Conservation (phyloP, 352 stramenopile genomes). For the Thalassiosira hispida region DNA sequence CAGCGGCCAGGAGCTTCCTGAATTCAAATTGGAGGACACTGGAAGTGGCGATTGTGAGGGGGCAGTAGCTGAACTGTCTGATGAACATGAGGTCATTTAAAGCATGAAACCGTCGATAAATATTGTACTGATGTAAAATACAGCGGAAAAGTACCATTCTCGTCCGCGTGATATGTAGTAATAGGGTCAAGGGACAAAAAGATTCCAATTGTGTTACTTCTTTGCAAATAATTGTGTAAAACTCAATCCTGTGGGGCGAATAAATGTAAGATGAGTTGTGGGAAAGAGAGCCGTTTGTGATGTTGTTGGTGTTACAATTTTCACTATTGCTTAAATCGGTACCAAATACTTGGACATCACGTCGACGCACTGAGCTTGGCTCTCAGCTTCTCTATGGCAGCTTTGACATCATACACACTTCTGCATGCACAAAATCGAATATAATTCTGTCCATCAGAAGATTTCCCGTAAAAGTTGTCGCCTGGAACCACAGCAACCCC, state of each 20-base stretch:
- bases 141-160: too few species aligned
- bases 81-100: conserved; percentile 14
- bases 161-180: too few species aligned
- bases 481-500: conserved; percentile 75
- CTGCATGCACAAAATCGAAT: conserved; percentile 74
- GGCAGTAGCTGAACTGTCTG: not conserved
- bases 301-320: too few species aligned
- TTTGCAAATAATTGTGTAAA: too few species aligned
- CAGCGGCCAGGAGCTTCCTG: conserved; percentile 9
- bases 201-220: too few species aligned
- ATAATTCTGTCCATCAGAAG: conserved; percentile 43
- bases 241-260: too few species aligned
- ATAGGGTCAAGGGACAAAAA: too few species aligned
- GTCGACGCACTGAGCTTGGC: conserved; percentile 12
- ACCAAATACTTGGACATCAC: not conserved
- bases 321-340: too few species aligned
- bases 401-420: conserved; percentile 53
- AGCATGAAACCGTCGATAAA: too few species aligned
- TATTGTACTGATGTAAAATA: too few species aligned
- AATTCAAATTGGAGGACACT: conserved; percentile 1
- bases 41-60: not conserved
- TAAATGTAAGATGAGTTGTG: too few species aligned
- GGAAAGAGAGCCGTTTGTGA: too few species aligned
- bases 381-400: conserved; percentile 44
- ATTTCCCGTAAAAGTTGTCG: conserved; percentile 76